These are phyloP conservation scores for Phaeolepiota aurea DNA, from an alignment of 768 basidiomycete genomes.

Conservation along the genomic window DNA sequence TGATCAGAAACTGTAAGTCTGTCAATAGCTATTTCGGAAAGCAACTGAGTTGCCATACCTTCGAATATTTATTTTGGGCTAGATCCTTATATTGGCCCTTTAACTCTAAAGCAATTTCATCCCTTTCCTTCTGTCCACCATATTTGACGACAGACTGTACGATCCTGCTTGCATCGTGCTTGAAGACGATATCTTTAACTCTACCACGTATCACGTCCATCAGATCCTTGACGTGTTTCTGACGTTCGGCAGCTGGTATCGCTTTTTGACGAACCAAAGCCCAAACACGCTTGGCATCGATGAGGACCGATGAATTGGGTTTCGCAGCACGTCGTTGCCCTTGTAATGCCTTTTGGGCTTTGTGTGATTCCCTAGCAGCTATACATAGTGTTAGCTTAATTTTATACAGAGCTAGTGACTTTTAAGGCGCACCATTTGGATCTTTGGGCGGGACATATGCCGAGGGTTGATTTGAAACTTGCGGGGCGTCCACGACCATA, in stretches of 20 bases:
- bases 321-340: slow-evolving; percentile 71
- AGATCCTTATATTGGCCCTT: slow-evolving; percentile 73
- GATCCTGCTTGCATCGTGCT: slow-evolving; percentile 88
- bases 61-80: slow-evolving; percentile 85
- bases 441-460: slow-evolving; percentile 29
- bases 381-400: slow-evolving; percentile 3
- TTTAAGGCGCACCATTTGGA: slow-evolving; percentile 42
- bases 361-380: slow-evolving; percentile 66
- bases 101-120: slow-evolving; percentile 77
- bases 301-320: slow-evolving; percentile 64
- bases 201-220: slow-evolving; percentile 74
- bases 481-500: slow-evolving; percentile 19
- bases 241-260: slow-evolving; percentile 60
- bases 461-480: slow-evolving; percentile 14
- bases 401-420: neutral
- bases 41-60: slow-evolving; percentile 37
- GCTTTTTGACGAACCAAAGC: slow-evolving; percentile 66
- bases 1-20: slow-evolving; percentile 58
- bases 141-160: slow-evolving; percentile 78
- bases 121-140: slow-evolving; percentile 65
- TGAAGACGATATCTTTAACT: slow-evolving; percentile 80
- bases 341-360: slow-evolving; percentile 56
- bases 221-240: slow-evolving; percentile 63
- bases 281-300: slow-evolving; percentile 73
- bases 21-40: neutral